Base-by-base conservation (phyloP, 495 filamentous ascomycete species). In the Penicillium tannophilum region DNA sequence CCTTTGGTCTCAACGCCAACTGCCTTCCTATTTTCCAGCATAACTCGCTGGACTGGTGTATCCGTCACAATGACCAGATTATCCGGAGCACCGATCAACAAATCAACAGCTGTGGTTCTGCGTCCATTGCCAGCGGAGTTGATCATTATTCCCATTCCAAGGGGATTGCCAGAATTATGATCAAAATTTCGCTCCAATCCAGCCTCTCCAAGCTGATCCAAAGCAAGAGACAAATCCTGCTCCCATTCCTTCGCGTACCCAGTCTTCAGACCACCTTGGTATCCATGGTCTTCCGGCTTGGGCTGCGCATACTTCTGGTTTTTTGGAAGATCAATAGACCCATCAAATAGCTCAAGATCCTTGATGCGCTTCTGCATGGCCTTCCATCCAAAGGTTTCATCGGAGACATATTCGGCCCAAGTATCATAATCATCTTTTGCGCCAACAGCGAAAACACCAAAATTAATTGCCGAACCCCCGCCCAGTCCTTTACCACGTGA, bases 381-480 rank as follows among this genome's bases (percentile, higher is more conserved):
- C 10, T 75, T 61, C 82, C 84, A 89, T 1, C 45, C 47, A 57
- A 81, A 90, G 0, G 65, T 63, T 0, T 82, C 72, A 62, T 82
- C 75, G 1, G 51, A 71, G 0, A 77, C 66, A 5, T 63, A 31
- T 7, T 61, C 52, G 1, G 74, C 76, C 84, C 84, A 84, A 43
- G 82, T 73, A 33, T 88, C 78, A 60, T 85, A 89, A 62, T 90
- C 87, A 51, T 81, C 80, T 6, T 72, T 67, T 7, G 84, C 76
- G 6, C 88, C 88, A 10, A 81, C 60, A 12, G 75, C 81, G 56
- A 76, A 89, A 11, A 84, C 71, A 19, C 79, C 80, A 51, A 88
- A 89, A 68, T 90, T 90, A 55, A 89, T 82, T 16, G 81, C 82
- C 35, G 73, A 84, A 23, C 78, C 78, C 0, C 87, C 88, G 3